A percentile compares a stretch with the other conserved stretches of the same genome.
These are phyloP conservation scores for Leishmania tropica DNA, from an alignment of 208 protist species.

Conservation along the genomic window DNA sequence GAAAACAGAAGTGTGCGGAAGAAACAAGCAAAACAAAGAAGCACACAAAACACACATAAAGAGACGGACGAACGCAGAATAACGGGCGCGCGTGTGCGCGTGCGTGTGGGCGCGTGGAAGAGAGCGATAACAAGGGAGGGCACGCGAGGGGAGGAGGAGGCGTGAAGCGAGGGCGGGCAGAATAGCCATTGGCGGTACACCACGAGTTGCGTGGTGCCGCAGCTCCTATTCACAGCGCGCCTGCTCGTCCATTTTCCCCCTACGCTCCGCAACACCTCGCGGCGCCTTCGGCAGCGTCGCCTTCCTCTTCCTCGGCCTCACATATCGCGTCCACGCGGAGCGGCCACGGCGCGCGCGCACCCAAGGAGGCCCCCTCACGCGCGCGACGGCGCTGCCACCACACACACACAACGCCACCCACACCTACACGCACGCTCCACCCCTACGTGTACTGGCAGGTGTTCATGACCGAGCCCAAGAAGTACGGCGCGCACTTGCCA, in stretches of 20 bases:
- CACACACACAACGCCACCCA: background rate
- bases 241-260: background rate
- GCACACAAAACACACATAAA: background rate
- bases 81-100: background rate
- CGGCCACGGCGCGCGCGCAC: background rate
- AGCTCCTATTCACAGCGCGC: background rate
- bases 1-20: background rate
- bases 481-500: slow-evolving; percentile 26
- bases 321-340: background rate
- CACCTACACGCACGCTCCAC: too few relatives aligned
- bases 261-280: background rate
- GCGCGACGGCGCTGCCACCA: background rate
- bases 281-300: background rate
- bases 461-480: slow-evolving; percentile 6
- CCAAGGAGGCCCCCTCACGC: background rate
- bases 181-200: background rate
- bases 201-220: background rate
- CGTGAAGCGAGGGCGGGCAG: background rate
- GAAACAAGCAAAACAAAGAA: background rate
- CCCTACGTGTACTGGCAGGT: slow-evolving; percentile 6
- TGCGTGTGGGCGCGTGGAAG: background rate
- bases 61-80: background rate
- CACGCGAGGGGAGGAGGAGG: background rate
- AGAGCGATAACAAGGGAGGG: background rate
- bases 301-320: background rate